Evolutionary conservation across 2,329 filamentous ascomycete genomes (phyloP).

Genomic region (Nothophoma quercina): DNA sequence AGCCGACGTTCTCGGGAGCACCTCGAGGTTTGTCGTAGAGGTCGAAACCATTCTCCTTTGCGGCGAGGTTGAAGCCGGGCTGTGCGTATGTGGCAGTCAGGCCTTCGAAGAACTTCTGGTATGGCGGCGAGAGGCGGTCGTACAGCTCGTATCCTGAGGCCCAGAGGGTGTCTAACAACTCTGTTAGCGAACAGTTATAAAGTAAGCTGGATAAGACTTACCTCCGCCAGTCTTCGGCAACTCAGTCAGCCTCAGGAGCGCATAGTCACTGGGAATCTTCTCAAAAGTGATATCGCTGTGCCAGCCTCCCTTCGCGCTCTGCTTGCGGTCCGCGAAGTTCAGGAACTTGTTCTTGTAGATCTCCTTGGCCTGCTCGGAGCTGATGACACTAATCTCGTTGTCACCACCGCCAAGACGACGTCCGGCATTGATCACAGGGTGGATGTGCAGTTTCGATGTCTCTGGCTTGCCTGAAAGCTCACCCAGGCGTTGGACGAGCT

Average conservation of each 20-base stretch:
- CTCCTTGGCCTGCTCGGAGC: conserved; percentile 44
- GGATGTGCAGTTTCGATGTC: conserved; percentile 66
- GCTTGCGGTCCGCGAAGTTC: conserved; percentile 38
- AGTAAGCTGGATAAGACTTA: background rate
- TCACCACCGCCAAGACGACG: conserved; percentile 32
- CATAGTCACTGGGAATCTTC: conserved; percentile 50
- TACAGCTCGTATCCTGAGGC: conserved; percentile 55
- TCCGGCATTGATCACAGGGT: conserved; percentile 62
- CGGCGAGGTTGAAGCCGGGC: conserved; percentile 52
- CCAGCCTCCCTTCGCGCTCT: conserved; percentile 61
- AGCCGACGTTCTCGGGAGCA: conserved; percentile 63
- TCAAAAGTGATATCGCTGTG: conserved; percentile 58
- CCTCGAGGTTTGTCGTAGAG: conserved; percentile 60
- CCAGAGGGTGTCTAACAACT: conserved; percentile 43
- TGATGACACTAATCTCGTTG: conserved; percentile 51
- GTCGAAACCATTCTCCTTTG: conserved; percentile 50
- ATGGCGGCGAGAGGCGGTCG: conserved; percentile 58
- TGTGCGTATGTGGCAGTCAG: conserved; percentile 57
- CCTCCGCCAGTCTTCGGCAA: conserved; percentile 43
- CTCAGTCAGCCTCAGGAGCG: conserved; percentile 44
- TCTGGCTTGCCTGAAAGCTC: conserved; percentile 65
- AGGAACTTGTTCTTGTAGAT: conserved; percentile 39
- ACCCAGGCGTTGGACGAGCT: conserved; percentile 63
- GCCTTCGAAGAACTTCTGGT: conserved; percentile 58
- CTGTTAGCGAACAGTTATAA: background rate